These are phyloP conservation scores for Coniochaeta sp. DNA, from an alignment of 2,329 filamentous ascomycete species.

Conservation along the genomic window DNA sequence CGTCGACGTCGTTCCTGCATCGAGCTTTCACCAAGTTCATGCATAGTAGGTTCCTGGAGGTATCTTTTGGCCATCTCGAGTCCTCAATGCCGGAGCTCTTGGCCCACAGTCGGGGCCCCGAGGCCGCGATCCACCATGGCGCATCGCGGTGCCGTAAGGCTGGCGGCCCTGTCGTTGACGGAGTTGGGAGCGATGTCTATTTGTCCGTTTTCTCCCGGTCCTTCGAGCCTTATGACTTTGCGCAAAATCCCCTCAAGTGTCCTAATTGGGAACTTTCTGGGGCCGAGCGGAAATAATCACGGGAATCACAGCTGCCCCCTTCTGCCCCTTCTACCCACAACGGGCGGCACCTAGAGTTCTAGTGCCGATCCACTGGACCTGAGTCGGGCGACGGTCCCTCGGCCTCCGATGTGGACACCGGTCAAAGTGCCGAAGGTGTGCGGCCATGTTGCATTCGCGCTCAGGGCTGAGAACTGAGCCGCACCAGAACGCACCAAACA, in stretches of 20 bases:
- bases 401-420: not conserved
- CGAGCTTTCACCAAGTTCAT: not conserved
- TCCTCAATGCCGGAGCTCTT: not conserved
- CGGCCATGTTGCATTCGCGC: not conserved
- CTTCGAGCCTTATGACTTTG: not conserved
- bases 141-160: not conserved
- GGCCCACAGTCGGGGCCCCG: not conserved
- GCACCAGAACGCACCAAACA: too few relatives aligned
- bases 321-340: too few relatives aligned
- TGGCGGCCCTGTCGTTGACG: too few relatives aligned
- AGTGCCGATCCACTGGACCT: not conserved
- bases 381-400: not conserved
- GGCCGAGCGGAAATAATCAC: not conserved
- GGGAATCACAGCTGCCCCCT: not conserved
- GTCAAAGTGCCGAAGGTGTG: not conserved
- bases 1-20: too few relatives aligned
- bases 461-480: constrained; percentile 1
- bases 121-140: not conserved
- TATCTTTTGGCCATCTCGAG: not conserved
- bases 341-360: not conserved
- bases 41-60: not conserved
- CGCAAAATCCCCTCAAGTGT: not conserved
- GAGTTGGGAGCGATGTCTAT: too few relatives aligned
- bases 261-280: not conserved
- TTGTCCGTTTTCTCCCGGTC: not conserved